A percentile compares a stretch with the other conserved stretches of the same genome.
These are phyloP conservation scores for Candida cerambycidarum DNA, from an alignment of 805 yeast genomes.

Conservation along the genomic window DNA sequence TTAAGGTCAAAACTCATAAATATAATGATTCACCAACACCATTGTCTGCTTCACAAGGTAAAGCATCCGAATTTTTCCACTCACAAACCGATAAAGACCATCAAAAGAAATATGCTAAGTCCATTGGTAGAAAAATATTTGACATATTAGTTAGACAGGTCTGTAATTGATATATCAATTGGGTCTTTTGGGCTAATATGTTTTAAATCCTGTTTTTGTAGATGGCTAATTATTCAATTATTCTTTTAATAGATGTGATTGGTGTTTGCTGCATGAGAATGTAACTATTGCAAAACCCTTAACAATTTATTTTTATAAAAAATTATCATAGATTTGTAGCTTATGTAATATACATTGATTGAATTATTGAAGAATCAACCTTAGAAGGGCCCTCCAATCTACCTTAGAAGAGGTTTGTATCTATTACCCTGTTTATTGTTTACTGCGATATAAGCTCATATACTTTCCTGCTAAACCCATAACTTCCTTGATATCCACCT, in stretches of 20 bases:
- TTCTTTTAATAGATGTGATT: neutral
- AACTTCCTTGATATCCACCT: slow-evolving; percentile 74
- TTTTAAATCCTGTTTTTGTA: neutral
- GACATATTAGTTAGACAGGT: slow-evolving; percentile 19
- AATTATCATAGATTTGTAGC: neutral
- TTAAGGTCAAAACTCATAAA: slow-evolving; percentile 28
- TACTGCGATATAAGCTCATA: neutral
- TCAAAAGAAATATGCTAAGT: slow-evolving; percentile 36
- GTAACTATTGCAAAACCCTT: neutral
- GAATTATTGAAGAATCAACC: neutral
- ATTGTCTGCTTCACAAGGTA: slow-evolving; percentile 23
- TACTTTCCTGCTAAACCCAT: slow-evolving; percentile 49
- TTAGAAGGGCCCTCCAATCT: too few relatives aligned
- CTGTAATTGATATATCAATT: slow-evolving; percentile 1
- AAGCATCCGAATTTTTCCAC: slow-evolving; percentile 26
- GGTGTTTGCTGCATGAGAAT: neutral
- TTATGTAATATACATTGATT: slow-evolving; percentile 1
- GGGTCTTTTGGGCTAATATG: neutral
- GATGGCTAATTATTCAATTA: neutral
- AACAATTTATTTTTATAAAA: neutral
- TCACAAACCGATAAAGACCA: slow-evolving; percentile 29
- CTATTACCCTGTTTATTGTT: too few relatives aligned
- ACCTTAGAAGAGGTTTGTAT: too few relatives aligned
- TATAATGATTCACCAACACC: slow-evolving; percentile 37
- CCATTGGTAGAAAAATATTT: slow-evolving; percentile 22